Percentiles rank a stretch among this genome's conserved stretches.
Conservation (phyloP, 441 rosid species). For the Jatropha multifida region DNA sequence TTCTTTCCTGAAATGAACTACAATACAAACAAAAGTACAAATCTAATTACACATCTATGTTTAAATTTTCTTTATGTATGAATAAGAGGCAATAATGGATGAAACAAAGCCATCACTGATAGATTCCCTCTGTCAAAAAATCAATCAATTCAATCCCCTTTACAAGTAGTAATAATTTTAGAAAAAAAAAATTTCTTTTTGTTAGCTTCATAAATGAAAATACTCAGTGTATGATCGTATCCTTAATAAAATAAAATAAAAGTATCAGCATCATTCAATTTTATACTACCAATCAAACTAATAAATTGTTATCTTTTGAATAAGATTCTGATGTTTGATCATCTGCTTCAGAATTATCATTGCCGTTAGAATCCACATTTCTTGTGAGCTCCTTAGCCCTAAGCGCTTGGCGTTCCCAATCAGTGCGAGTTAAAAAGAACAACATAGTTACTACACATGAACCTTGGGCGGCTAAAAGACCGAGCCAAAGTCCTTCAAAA, state of each 20-base stretch:
- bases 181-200: not conserved
- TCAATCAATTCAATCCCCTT: not conserved
- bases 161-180: not conserved
- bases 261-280: not conserved
- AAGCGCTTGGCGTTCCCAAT: constrained; percentile 67
- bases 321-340: constrained; percentile 7
- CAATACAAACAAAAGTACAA: not conserved
- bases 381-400: constrained; percentile 60
- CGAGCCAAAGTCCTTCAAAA: constrained; percentile 80
- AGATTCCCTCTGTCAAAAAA: not conserved
- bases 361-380: constrained; percentile 20
- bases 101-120: not conserved
- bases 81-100: not conserved
- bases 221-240: not conserved
- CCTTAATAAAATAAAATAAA: not conserved
- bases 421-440: constrained; percentile 50
- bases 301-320: constrained; percentile 10
- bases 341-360: constrained; percentile 17
- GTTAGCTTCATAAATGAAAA: not conserved
- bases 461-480: constrained; percentile 80
- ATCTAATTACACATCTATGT: not conserved
- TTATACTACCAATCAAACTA: constrained; percentile 11
- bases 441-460: constrained; percentile 69
- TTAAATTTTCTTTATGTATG: not conserved
- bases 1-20: not conserved